These are phyloP conservation scores for Rhizophora mangle DNA, from an alignment of 345 rosid genomes.

Conservation along the genomic window DNA sequence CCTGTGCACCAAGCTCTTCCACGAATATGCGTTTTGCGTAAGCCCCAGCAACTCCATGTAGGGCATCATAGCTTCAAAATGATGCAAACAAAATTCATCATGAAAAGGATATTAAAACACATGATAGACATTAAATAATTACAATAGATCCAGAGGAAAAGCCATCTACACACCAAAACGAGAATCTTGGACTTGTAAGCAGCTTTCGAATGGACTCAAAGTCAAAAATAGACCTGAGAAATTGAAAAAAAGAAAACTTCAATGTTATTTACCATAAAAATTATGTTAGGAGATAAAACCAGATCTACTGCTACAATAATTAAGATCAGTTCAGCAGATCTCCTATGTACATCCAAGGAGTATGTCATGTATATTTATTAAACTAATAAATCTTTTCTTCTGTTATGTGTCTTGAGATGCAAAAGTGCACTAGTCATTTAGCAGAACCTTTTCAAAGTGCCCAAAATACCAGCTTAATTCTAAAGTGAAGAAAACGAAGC, in stretches of 20 bases:
- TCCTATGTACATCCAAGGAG: no score
- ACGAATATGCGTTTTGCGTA: conserved; percentile 90
- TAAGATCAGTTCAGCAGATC: neutral
- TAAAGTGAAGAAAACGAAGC: no score
- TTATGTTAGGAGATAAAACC: neutral
- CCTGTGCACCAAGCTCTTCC: conserved; percentile 92
- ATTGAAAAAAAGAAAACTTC: conserved; percentile 2
- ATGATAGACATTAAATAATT: neutral
- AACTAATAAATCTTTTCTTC: no score
- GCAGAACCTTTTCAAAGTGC: no score
- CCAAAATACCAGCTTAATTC: no score
- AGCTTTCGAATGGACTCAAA: conserved; percentile 74
- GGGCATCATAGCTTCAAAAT: conserved; percentile 74
- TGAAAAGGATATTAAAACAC: conserved; percentile 8
- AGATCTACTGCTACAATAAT: neutral
- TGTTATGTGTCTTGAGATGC: no score
- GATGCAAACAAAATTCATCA: conserved; percentile 14
- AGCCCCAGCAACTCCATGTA: conserved; percentile 99
- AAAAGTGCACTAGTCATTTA: no score
- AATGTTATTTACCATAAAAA: neutral
- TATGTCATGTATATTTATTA: no score
- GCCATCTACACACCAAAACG: conserved; percentile 68
- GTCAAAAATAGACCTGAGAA: conserved; percentile 84
- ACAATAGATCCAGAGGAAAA: conserved; percentile 11
- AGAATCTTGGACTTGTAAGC: conserved; percentile 79